Base-by-base conservation (phyloP, 2,329 filamentous ascomycete genomes). In the Aspergillus pseudoterreus region DNA sequence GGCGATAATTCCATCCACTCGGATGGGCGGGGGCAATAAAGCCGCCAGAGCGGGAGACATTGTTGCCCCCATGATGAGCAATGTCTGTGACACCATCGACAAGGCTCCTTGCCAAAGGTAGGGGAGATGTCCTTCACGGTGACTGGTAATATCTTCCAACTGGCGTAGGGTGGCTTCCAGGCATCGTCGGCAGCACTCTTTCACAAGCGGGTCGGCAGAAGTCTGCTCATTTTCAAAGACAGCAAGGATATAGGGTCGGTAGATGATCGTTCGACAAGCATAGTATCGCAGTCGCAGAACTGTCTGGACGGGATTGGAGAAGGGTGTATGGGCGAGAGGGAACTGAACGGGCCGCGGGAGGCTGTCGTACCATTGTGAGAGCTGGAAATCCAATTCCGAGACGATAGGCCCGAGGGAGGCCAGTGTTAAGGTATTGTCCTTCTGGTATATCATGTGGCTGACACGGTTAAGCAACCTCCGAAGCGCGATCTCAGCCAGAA, bases 51-150 rank as follows among this genome's bases (percentile, higher is more conserved):
- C 85, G 1, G 85, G 84, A 8, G 85, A 91, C 83, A 92, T 88
- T 14, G 86, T 90, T 14, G 88, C 87, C 6, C 88, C 89, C 88
- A 94, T 92, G 32, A 94, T 82, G 41, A 94, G 77, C 14, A 94
- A 76, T 2, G 87, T 87, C 69, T 94, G 89, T 5, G 87, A 90
- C 19, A 92, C 87, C 64, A 94, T 89, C 19, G 87, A 91, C 35
- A 94, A 78, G 8, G 88, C 87, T 15, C 88, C 88, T 74, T 92
- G 89, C 85, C 88, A 94, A 17, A 92, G 80, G 70, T 92, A 94
- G 11, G 88, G 88, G 75, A 94, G 85, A 66, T 92, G 88, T 46
- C 89, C 88, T 54, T 86, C 87, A 64, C 91, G 88, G 71, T 92
- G 87, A 59, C 86, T 87, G 49, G 81, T 79, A 57, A 92, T 86